These are phyloP conservation scores for Agaricus subrufescens DNA, from an alignment of 768 basidiomycete genomes.

Conservation along the genomic window DNA sequence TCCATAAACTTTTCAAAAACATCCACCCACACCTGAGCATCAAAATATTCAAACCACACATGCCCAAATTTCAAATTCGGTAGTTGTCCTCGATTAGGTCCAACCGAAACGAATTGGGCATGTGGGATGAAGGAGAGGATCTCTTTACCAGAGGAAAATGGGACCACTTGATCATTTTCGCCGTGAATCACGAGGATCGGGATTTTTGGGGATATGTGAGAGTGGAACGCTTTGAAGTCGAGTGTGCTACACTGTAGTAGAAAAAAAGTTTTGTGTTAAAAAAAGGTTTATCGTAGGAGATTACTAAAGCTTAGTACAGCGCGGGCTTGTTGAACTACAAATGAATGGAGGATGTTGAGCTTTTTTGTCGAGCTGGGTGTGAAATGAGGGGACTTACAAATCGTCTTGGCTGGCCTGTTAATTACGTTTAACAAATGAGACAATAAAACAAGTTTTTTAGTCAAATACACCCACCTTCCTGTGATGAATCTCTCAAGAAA, in stretches of 20 bases:
- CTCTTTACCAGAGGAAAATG: slow-evolving; percentile 29
- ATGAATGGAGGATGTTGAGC: not conserved
- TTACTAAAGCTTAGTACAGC: too few relatives aligned
- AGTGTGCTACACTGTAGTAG: not conserved
- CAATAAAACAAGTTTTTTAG: slow-evolving; percentile 26
- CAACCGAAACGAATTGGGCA: slow-evolving; percentile 29
- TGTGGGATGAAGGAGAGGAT: slow-evolving; percentile 32
- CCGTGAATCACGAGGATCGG: slow-evolving; percentile 38
- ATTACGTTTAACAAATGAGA: not conserved
- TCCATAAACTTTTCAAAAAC: slow-evolving; percentile 21
- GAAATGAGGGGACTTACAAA: too few relatives aligned
- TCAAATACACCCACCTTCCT: slow-evolving; percentile 13
- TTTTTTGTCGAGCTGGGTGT: too few relatives aligned
- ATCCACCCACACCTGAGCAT: slow-evolving; percentile 10
- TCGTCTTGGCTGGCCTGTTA: too few relatives aligned
- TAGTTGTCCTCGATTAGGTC: slow-evolving; percentile 27
- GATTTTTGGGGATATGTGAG: too few relatives aligned
- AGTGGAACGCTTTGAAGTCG: too few relatives aligned
- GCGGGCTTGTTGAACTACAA: too few relatives aligned
- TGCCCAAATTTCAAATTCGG: slow-evolving; percentile 36
- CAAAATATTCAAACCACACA: slow-evolving; percentile 40
- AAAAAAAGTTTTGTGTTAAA: too few relatives aligned
- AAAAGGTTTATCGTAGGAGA: not conserved
- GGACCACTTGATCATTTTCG: slow-evolving; percentile 33
- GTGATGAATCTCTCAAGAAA: too few relatives aligned